Base-by-base conservation (phyloP, 176 grass and related monocot species). In the Panicum miliaceum region DNA sequence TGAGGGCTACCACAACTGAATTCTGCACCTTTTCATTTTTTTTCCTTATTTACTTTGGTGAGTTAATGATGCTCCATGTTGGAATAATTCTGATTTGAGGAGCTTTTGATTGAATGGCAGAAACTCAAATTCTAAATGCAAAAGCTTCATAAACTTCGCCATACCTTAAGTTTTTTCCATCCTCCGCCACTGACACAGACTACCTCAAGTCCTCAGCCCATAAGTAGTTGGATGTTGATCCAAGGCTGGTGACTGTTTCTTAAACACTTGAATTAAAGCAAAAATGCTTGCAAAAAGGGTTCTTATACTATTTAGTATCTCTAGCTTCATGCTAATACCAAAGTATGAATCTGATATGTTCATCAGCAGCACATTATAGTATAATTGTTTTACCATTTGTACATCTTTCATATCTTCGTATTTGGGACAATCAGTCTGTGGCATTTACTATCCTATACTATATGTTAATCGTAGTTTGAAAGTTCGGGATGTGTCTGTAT, bases 341-440 rank as follows among this genome's bases (percentile, higher is more conserved):
- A 70, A 75, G 35, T 59, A 76, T 8, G 54, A 52, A 45, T 83
- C 12, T 54, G 59, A 79, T 54, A 64, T 78, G 25, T 56, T 46
- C 23, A 83, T 67, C 51, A 70, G 32, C 62, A 5, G 3, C 19
- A 70, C 6, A 22, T 60, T 84, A 38, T 42, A 59, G 7, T 23
- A 52, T 53, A 71, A 67, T 34, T 6, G 8, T 5, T 67, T 59
- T 76, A 63, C 32, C 4, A 27, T 52, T 22, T 60, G 16, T 76
- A 54, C 3, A 46, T 53, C 14, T 60, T 40, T 78, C 4, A 61
- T 34, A 82, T 4, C 4, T 82, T 68, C 14, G 10, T 80, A 12
- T 35, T 42, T 22, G 14, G 20, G 34, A 12, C 42, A 85, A 16
- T 62, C 10, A 71, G 0, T 82, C 41, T 48, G 13, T 59, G 78